Evolutionary conservation across 78 protist genomes (phyloP).

Genomic region (Polysphondylium violaceum): DNA sequence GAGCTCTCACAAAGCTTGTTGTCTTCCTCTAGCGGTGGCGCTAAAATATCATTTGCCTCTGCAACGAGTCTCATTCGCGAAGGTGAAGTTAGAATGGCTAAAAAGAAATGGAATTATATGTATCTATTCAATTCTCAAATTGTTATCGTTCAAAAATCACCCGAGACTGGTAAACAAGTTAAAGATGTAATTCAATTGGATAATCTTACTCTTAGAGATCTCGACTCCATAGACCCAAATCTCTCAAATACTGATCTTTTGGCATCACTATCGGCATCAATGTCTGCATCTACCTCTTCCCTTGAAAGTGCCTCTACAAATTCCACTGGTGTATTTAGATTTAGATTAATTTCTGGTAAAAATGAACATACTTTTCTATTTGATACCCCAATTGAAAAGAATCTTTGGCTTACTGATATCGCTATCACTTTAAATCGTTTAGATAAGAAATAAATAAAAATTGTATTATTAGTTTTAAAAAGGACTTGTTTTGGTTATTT

Average conservation of each 20-base stretch:
- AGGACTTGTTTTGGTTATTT: no score
- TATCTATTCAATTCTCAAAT: slow-evolving; percentile 28
- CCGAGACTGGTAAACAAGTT: neutral
- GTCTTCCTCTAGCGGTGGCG: neutral
- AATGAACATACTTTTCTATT: slow-evolving; percentile 5
- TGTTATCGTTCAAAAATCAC: slow-evolving; percentile 18
- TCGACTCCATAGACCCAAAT: neutral
- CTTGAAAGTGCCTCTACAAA: neutral
- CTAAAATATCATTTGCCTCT: slow-evolving; percentile 7
- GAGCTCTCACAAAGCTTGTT: no score
- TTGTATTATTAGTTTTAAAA: no score
- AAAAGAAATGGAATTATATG: slow-evolving; percentile 38
- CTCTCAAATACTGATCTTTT: neutral
- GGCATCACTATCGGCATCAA: neutral
- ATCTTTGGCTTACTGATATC: slow-evolving; percentile 33
- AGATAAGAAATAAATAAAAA: no score
- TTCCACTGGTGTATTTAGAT: neutral
- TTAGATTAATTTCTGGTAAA: slow-evolving; percentile 5
- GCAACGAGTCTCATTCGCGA: slow-evolving; percentile 18
- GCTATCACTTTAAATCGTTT: slow-evolving; percentile 27
- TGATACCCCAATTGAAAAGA: slow-evolving; percentile 18
- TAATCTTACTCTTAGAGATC: slow-evolving; percentile 1
- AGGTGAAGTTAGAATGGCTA: slow-evolving; percentile 17
- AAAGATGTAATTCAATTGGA: slow-evolving; percentile 42
- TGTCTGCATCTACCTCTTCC: neutral